These are phyloP conservation scores for Tremella yokohamensis DNA, from an alignment of 768 basidiomycete species.

Conservation along the genomic window DNA sequence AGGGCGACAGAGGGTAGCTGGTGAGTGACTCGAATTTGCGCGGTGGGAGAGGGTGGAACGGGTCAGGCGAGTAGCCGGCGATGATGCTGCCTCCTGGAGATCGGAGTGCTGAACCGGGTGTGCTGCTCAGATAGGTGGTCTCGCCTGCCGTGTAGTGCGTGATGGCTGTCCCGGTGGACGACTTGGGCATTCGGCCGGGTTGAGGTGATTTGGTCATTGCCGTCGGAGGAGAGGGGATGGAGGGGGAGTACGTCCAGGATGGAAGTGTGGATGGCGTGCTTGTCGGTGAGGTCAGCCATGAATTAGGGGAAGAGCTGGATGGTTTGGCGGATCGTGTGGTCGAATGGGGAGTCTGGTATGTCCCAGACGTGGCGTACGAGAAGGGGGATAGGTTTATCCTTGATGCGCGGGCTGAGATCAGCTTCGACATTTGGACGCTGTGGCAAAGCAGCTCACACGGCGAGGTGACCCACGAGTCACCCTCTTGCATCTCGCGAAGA, in stretches of 20 bases:
- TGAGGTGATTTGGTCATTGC: neutral
- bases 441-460: constrained; percentile 28
- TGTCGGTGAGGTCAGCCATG: constrained; percentile 33
- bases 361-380: constrained; percentile 19
- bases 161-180: neutral
- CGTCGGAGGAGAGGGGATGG: constrained; percentile 25
- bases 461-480: constrained; percentile 32
- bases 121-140: constrained; percentile 1
- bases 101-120: constrained; percentile 24
- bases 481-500: constrained; percentile 4
- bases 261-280: constrained; percentile 30
- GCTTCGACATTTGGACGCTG: constrained; percentile 3
- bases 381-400: constrained; percentile 29
- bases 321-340: constrained; percentile 7
- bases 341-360: neutral
- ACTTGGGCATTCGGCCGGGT: constrained; percentile 16
- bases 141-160: neutral
- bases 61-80: constrained; percentile 38
- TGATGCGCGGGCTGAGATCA: constrained; percentile 27
- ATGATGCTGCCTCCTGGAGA: constrained; percentile 34
- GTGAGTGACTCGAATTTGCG: constrained; percentile 36
- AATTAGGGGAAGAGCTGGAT: constrained; percentile 10
- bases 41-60: constrained; percentile 32
- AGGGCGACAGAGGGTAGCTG: constrained; percentile 29
- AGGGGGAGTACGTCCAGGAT: constrained; percentile 27